Evolutionary conservation across 495 filamentous ascomycete species (phyloP).

Genomic region (Podospora pseudocomata): DNA sequence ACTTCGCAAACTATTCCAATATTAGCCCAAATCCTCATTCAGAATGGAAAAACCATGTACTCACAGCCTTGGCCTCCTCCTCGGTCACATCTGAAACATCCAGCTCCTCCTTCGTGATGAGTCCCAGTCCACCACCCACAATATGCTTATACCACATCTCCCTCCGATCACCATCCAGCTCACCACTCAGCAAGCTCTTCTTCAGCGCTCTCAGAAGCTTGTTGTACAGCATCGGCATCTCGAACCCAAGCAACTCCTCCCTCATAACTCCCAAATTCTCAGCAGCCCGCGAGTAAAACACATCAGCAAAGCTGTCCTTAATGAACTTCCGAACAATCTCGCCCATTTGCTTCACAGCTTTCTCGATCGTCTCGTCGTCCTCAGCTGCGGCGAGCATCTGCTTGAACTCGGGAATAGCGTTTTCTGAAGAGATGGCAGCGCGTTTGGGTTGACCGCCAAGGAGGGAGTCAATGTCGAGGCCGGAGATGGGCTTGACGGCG

Average conservation of each 20-base stretch:
- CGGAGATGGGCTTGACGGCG: slow-evolving; percentile 79
- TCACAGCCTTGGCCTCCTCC: slow-evolving; percentile 64
- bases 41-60: neutral
- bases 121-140: slow-evolving; percentile 60
- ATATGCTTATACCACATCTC: slow-evolving; percentile 77
- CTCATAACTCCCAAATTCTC: slow-evolving; percentile 76
- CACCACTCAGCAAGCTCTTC: slow-evolving; percentile 60
- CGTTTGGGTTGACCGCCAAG: slow-evolving; percentile 53
- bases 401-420: slow-evolving; percentile 91
- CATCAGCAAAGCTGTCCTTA: slow-evolving; percentile 67
- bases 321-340: slow-evolving; percentile 66
- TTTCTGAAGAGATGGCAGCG: slow-evolving; percentile 65
- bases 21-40: neutral
- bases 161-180: slow-evolving; percentile 74
- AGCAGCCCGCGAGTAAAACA: slow-evolving; percentile 66
- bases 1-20: neutral
- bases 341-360: slow-evolving; percentile 71
- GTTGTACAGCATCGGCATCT: slow-evolving; percentile 77
- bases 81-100: slow-evolving; percentile 61
- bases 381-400: slow-evolving; percentile 65
- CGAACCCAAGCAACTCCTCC: slow-evolving; percentile 69
- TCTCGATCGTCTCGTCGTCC: slow-evolving; percentile 57
- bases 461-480: slow-evolving; percentile 79
- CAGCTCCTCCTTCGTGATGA: slow-evolving; percentile 62
- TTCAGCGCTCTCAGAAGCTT: slow-evolving; percentile 69